Evolutionary conservation across 164 flowering plant genomes (phyloP), one percentile per base, ranked within the genome.

Genomic region (Euptelea pleiosperma): DNA sequence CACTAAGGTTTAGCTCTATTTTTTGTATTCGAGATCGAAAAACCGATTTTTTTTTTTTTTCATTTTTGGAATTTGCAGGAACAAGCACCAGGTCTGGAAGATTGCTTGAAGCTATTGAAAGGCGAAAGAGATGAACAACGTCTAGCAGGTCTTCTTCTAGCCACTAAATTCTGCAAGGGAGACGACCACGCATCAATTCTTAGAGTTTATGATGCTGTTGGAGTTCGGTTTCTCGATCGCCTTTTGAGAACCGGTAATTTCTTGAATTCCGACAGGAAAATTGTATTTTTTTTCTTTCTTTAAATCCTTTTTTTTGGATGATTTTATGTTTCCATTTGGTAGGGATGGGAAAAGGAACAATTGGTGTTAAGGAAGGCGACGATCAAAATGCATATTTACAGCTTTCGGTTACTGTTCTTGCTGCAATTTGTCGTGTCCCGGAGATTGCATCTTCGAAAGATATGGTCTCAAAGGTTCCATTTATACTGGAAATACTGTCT

Each of bases 121-220:
- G 97, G 97, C 29, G 89, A 86, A 68, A 73, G 84, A 52, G 97
- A 93, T 67, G 94, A 87, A 59, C 95, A 93, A 55, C 81, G 92
- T 3, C 82, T 93, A 11, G 97, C 93, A 0, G 99, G 99, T 16
- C 86, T 93, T 9, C 86, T 90, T 36, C 70, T 93, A 1, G 92
- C 85, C 28, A 80, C 97, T 41, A 88, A 83, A 57, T 63, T 85
- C 57, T 82, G 86, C 71, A 70, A 76, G 24, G 73, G 74, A 3
- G 82, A 88, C 43, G 96, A 94, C 62, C 71, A 63, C 10, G 73
- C 58, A 34, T 72, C 95, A 2, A 73, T 91, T 55, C 69, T 46
- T 14, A 73, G 52, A 49, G 74, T 86, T 46, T 94, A 90, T 60
- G 66, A 79, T 7, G 96, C 96, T 15, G 78, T 93, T 19, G 95